phyloP scores from a whole-genome alignment of 768 basidiomycete genomes.

The Rubroboletus pulcherrimus region DNA sequence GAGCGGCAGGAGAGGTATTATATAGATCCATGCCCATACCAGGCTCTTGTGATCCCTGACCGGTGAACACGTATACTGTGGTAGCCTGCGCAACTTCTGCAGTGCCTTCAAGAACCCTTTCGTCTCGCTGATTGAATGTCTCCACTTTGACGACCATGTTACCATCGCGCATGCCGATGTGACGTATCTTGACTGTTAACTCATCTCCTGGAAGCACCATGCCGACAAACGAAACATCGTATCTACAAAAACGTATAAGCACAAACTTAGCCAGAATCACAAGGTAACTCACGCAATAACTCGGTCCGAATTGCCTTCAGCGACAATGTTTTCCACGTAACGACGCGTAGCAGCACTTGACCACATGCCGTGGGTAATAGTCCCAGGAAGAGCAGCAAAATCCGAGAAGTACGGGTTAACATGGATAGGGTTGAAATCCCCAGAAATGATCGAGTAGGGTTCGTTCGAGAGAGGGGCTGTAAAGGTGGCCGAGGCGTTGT shows the following conservation, averaged over 20 bases:
- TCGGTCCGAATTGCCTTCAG: conserved; percentile 87
- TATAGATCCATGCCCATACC: conserved; percentile 99
- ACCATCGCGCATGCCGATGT: conserved; percentile 88
- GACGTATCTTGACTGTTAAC: conserved; percentile 81
- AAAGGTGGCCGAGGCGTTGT: conserved; percentile 60
- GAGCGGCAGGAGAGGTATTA: conserved; percentile 86
- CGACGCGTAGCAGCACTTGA: conserved; percentile 91
- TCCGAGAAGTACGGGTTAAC: conserved; percentile 98
- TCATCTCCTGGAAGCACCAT: conserved; percentile 94
- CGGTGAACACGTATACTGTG: conserved; percentile 96
- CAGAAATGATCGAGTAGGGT: conserved; percentile 92
- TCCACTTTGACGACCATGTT: conserved; percentile 89
- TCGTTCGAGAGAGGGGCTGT: conserved; percentile 88
- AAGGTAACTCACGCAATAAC: conserved; percentile 68
- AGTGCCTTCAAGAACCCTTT: conserved; percentile 89
- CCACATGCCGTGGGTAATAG: conserved; percentile 98
- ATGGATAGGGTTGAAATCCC: conserved; percentile 99
- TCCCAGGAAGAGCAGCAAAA: conserved; percentile 87
- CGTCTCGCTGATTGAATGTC: conserved; percentile 78
- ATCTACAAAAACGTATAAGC: conserved; percentile 42
- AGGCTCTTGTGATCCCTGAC: conserved; percentile 95
- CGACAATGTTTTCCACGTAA: conserved; percentile 90
- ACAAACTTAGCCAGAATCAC: neutral
- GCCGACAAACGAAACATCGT: conserved; percentile 92
- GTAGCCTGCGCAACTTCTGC: conserved; percentile 91